Conservation (phyloP, 805 yeast species). For the Spencermartinsiella europaea region DNA sequence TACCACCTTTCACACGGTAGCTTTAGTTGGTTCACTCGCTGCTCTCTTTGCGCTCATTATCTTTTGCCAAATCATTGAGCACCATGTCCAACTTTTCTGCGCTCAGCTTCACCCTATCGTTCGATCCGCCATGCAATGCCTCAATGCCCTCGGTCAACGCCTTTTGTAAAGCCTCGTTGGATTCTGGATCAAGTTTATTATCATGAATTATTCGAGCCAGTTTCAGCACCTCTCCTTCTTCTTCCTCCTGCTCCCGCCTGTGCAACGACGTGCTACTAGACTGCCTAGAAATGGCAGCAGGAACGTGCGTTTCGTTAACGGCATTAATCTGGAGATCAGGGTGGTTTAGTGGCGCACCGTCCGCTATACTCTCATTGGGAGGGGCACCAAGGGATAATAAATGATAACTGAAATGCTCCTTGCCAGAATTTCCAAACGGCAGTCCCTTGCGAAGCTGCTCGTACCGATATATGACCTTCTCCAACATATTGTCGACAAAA, state of each 20-base stretch:
- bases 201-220: slow-evolving; percentile 39
- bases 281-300: slow-evolving; percentile 18
- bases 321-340: slow-evolving; percentile 20
- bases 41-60: not conserved
- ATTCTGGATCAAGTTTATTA: not conserved
- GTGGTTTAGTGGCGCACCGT: not conserved
- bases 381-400: not conserved
- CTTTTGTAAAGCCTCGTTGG: not conserved
- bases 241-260: slow-evolving; percentile 76
- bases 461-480: slow-evolving; percentile 40
- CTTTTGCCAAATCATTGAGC: not conserved
- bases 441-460: slow-evolving; percentile 5
- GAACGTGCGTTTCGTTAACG: slow-evolving; percentile 4
- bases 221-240: slow-evolving; percentile 88
- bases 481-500: slow-evolving; percentile 64
- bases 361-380: not conserved
- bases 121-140: not conserved
- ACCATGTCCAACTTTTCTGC: not conserved
- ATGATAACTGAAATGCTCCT: slow-evolving; percentile 2
- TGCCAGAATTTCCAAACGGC: slow-evolving; percentile 1
- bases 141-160: not conserved
- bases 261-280: slow-evolving; percentile 37
- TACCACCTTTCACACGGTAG: too few relatives aligned
- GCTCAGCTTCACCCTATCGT: not conserved
- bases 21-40: not conserved